Evolutionary conservation across 805 yeast species (phyloP).

Genomic region (Nakazawaea laoshanensis): DNA sequence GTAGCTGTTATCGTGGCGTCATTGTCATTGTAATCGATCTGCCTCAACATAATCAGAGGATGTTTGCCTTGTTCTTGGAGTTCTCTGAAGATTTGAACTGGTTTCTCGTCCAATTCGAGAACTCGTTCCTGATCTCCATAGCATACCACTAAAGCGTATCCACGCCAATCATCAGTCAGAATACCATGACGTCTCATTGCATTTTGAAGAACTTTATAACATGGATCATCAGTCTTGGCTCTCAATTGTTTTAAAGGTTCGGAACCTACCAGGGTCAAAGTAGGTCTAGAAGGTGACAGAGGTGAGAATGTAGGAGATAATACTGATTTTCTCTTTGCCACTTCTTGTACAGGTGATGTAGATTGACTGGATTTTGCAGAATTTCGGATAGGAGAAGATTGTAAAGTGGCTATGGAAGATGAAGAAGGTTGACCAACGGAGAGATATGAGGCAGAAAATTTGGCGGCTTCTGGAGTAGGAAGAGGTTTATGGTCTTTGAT

Average conservation of each 20-base stretch:
- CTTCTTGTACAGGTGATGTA: conserved; percentile 2
- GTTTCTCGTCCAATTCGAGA: conserved; percentile 77
- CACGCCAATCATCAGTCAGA: conserved; percentile 73
- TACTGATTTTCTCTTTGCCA: conserved; percentile 7
- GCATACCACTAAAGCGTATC: conserved; percentile 81
- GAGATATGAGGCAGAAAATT: conserved; percentile 9
- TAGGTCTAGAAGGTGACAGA: conserved; percentile 1
- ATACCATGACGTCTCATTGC: conserved; percentile 83
- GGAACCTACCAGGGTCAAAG: conserved; percentile 14
- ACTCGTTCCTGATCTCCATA: conserved; percentile 88
- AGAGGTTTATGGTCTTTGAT: conserved; percentile 60
- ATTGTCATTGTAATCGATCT: conserved; percentile 44
- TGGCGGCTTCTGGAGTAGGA: conserved; percentile 49
- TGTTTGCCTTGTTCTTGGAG: conserved; percentile 77
- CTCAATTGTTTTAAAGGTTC: conserved; percentile 80
- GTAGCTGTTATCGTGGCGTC: conserved; percentile 13
- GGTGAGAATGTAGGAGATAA: conserved; percentile 10
- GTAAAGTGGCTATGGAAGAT: no score
- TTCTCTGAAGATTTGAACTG: conserved; percentile 78
- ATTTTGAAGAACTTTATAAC: conserved; percentile 77
- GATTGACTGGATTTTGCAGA: conserved; percentile 6
- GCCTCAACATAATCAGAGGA: conserved; percentile 89
- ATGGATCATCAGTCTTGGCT: conserved; percentile 87
- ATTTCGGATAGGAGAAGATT: conserved; percentile 20
- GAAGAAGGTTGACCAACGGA: conserved; percentile 11